Conservation (phyloP, 768 basidiomycete species). For the Rhodotorula graminis region DNA sequence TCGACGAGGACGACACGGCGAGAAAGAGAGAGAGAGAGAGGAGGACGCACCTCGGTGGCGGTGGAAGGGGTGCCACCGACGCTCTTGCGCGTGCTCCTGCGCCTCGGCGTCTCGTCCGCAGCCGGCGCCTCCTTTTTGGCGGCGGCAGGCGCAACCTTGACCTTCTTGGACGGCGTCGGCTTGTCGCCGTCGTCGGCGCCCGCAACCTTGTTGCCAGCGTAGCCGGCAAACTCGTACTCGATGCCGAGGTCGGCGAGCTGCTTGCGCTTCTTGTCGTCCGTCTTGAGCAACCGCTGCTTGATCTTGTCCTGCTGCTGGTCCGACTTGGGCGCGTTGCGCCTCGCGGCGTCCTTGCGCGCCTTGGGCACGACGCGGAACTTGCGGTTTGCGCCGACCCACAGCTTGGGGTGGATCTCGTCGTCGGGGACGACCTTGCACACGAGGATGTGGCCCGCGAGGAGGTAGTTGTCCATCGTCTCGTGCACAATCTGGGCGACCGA, state of each 20-base stretch:
- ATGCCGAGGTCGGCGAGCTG: slow-evolving; percentile 78
- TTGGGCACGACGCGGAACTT: slow-evolving; percentile 75
- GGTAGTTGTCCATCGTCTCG: slow-evolving; percentile 98
- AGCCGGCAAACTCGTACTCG: slow-evolving; percentile 78
- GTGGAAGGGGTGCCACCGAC: not conserved
- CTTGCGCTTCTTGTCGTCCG: slow-evolving; percentile 69
- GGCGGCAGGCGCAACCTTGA: slow-evolving; percentile 1
- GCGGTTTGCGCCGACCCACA: slow-evolving; percentile 96
- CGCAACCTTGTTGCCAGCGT: slow-evolving; percentile 54
- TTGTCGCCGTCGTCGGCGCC: slow-evolving; percentile 5
- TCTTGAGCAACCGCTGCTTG: slow-evolving; percentile 64
- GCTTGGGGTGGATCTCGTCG: slow-evolving; percentile 81
- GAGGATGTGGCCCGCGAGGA: slow-evolving; percentile 88
- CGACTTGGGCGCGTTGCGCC: slow-evolving; percentile 76
- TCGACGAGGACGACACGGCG: no score
- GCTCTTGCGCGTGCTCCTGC: slow-evolving; percentile 29
- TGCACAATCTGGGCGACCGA: slow-evolving; percentile 89
- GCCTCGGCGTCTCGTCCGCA: slow-evolving; percentile 12
- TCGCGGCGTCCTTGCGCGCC: slow-evolving; percentile 52
- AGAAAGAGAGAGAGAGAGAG: no score
- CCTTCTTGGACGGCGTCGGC: slow-evolving; percentile 22
- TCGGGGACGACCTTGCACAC: slow-evolving; percentile 83
- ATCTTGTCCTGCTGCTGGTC: slow-evolving; percentile 63
- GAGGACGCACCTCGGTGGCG: slow-evolving; percentile 19
- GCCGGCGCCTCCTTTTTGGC: not conserved